Conservation (phyloP, 495 filamentous ascomycete genomes). For the Neurospora sp. region DNA sequence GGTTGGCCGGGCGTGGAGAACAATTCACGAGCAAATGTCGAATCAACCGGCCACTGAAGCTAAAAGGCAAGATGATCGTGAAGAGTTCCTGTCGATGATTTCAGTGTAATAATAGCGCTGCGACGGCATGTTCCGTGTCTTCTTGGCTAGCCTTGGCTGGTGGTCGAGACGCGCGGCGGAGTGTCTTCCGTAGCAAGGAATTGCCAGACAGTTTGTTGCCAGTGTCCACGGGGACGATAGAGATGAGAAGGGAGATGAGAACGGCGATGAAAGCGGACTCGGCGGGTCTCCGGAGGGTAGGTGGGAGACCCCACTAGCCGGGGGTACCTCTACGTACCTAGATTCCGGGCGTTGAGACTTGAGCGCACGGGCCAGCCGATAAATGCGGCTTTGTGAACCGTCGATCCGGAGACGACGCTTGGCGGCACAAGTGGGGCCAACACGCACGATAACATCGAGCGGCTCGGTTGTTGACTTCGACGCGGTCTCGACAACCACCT, state of each 20-base stretch:
- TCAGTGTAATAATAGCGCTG: neutral
- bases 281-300: neutral
- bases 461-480: neutral
- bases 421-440: neutral
- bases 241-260: neutral
- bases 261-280: neutral
- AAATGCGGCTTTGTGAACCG: neutral
- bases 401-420: neutral
- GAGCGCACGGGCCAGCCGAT: neutral
- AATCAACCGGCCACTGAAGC: neutral
- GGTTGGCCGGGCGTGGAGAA: neutral
- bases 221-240: neutral
- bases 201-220: neutral
- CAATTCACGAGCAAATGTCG: neutral
- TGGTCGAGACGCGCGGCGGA: neutral
- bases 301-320: neutral
- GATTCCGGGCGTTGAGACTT: no score
- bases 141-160: neutral
- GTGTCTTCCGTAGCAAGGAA: neutral
- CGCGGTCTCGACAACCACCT: neutral
- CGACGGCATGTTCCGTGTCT: neutral
- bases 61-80: neutral
- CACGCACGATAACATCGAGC: neutral
- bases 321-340: neutral
- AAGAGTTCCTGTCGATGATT: neutral